Base-by-base conservation (phyloP, 2,329 filamentous ascomycete species). In the Neoscytalidium dimidiatum region DNA sequence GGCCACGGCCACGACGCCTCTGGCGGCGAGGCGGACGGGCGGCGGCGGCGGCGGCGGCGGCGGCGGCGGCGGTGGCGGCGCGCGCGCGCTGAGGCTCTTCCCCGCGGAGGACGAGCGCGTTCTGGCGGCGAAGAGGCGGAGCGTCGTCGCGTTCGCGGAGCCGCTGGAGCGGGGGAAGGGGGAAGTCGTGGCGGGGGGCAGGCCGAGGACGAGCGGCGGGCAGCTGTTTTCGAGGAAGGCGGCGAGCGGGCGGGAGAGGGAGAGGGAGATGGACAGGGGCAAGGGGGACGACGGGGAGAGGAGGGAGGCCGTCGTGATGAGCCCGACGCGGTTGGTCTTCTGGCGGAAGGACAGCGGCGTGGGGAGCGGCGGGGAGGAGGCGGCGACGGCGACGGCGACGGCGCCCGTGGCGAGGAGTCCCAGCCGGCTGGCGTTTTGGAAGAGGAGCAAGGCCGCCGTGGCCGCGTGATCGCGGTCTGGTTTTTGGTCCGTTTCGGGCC, bases 391-490 rank as follows among this genome's bases (percentile, higher is more conserved):
- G 13, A 35, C 14, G 21, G 53, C 23, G 23, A 23, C n/a, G 8
- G 44, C 51, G 14, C 17, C 35, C 3, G 21, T 35, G 2, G 31
- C 28, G 19, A 28, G 44, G 58, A 62, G 58, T 23, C 58, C 58
- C 2, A 62, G 46, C 19, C 43, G 58, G 29, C 11, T 62, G 44
- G 58, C 58, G 14, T 62, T 62, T 51, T 62, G 58, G 58, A 62
- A 62, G 31, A 62, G 21, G 44, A 44, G 44, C 28, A 28, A 26
- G 26, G n/a, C 38, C 11, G 5, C 38, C 4, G 9, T 17, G 8
- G 38, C 5, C 38, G 38, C 38, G 38, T 41, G 38, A 41, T 41
- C 8, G 38, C 5, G 38, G 38, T 41, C 38, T 41, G 14, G 38
- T 14, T 41, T 41, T n/a, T n/a, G n/a, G n/a, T n/a, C n/a, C n/a